These are phyloP conservation scores for Penicillium bovifimosum DNA, from an alignment of 495 filamentous ascomycete species.

Conservation along the genomic window DNA sequence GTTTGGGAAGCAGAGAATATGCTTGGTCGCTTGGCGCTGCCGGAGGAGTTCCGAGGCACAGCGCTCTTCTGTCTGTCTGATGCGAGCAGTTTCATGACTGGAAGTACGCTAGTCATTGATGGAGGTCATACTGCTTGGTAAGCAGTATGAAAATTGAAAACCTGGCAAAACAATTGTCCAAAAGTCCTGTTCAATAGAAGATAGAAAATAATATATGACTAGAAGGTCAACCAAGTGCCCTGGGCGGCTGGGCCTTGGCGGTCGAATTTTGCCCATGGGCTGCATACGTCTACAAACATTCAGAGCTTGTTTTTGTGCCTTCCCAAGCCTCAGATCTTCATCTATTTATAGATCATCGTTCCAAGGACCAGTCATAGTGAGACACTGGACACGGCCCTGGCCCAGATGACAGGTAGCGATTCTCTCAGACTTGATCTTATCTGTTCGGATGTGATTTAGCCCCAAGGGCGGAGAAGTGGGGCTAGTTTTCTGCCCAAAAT, in stretches of 20 bases:
- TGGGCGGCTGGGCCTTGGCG: neutral
- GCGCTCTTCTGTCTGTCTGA: constrained; percentile 57
- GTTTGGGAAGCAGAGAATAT: constrained; percentile 67
- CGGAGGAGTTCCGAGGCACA: constrained; percentile 62
- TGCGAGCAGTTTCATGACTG: constrained; percentile 69
- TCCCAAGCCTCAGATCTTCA: too few relatives aligned
- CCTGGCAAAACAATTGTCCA: neutral
- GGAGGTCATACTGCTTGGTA: constrained; percentile 59
- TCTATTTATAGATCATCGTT: too few relatives aligned
- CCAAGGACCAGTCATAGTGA: too few relatives aligned
- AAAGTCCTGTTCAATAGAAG: neutral
- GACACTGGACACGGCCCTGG: too few relatives aligned
- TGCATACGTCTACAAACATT: neutral
- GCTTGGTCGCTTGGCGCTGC: constrained; percentile 56
- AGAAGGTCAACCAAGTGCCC: neutral
- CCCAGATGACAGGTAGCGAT: too few relatives aligned
- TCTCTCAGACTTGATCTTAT: too few relatives aligned
- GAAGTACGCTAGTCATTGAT: constrained; percentile 54
- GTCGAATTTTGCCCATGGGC: neutral
- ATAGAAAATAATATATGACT: neutral
- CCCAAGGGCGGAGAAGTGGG: too few relatives aligned
- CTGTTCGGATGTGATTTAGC: too few relatives aligned
- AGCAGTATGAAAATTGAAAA: neutral
- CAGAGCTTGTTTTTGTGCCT: neutral
- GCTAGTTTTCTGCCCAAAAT: too few relatives aligned